Percentiles rank a stretch among this genome's conserved stretches.
These are phyloP conservation scores for Penicillium nucicola DNA, from an alignment of 495 filamentous ascomycete genomes.

Conservation along the genomic window DNA sequence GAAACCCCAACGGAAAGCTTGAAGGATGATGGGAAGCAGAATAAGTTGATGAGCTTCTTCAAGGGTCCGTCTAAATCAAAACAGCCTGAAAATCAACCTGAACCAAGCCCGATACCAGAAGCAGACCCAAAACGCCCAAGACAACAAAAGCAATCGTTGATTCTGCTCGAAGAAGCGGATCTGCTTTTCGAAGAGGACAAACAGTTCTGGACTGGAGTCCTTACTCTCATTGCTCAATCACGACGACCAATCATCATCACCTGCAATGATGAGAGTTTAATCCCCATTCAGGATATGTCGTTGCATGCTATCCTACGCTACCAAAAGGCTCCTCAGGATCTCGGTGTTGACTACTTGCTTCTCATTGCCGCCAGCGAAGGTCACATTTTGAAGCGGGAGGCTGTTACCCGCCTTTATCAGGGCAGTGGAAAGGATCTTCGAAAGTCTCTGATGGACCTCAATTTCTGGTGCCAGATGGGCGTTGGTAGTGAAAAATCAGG, in stretches of 20 bases:
- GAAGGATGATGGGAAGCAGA: slow-evolving; percentile 62
- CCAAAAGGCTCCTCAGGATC: slow-evolving; percentile 59
- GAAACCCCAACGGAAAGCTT: slow-evolving; percentile 21
- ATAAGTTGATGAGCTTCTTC: slow-evolving; percentile 81
- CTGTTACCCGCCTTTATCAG: slow-evolving; percentile 66
- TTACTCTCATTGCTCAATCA: slow-evolving; percentile 73
- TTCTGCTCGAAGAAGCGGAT: slow-evolving; percentile 93
- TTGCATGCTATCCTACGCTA: slow-evolving; percentile 89
- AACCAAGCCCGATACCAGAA: slow-evolving; percentile 10
- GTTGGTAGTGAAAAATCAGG: slow-evolving; percentile 87
- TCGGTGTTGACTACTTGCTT: slow-evolving; percentile 76
- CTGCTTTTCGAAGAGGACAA: slow-evolving; percentile 92
- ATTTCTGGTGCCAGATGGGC: slow-evolving; percentile 96
- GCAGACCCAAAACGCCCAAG: slow-evolving; percentile 41
- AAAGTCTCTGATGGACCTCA: slow-evolving; percentile 77
- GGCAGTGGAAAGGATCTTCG: slow-evolving; percentile 69
- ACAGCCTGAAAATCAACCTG: slow-evolving; percentile 16
- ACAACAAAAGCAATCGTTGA: slow-evolving; percentile 86
- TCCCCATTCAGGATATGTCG: slow-evolving; percentile 67
- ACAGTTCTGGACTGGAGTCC: slow-evolving; percentile 84
- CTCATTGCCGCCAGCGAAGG: slow-evolving; percentile 88
- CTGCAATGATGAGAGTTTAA: slow-evolving; percentile 78
- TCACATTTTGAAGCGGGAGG: slow-evolving; percentile 68
- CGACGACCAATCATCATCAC: slow-evolving; percentile 92
- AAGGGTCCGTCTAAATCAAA: slow-evolving; percentile 35